These are phyloP conservation scores for Scheffersomyces segobiensis DNA, from an alignment of 1,139 yeast species.

Conservation along the genomic window DNA sequence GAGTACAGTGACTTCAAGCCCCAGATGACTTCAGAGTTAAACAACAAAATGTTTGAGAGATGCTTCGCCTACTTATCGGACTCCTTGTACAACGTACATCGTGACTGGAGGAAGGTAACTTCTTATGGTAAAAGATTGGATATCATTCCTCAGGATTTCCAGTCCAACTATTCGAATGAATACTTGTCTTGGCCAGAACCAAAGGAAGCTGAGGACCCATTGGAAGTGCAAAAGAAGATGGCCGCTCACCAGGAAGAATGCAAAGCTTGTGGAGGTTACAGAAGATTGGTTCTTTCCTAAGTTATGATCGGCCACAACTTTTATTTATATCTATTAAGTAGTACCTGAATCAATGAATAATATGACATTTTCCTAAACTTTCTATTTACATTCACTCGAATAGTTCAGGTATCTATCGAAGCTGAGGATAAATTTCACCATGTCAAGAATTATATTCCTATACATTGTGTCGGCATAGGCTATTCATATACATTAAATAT, in stretches of 20 bases:
- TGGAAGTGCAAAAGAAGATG: constrained; percentile 48
- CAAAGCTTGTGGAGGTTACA: constrained; percentile 50
- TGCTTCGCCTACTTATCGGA: constrained; percentile 57
- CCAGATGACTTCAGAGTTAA: constrained; percentile 40
- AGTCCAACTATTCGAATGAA: constrained; percentile 53
- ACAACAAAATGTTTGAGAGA: constrained; percentile 51
- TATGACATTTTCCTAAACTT: no score
- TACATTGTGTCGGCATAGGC: neutral
- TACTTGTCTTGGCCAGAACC: constrained; percentile 54
- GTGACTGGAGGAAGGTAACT: constrained; percentile 60
- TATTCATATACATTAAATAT: neutral
- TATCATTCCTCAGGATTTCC: constrained; percentile 50
- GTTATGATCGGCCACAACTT: neutral
- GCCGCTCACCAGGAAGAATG: constrained; percentile 47
- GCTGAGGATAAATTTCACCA: neutral
- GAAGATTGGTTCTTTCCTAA: constrained; percentile 34
- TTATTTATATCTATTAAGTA: no score
- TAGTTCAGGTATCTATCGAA: no score
- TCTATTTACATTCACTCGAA: no score
- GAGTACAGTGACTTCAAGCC: constrained; percentile 52
- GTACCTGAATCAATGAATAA: no score
- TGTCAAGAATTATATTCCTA: neutral
- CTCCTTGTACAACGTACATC: constrained; percentile 52
- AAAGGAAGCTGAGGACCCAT: constrained; percentile 46
- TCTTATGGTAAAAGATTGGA: constrained; percentile 56